Base-by-base conservation (phyloP, 2,329 filamentous ascomycete species). In the Fusarium neocosmosporiellum region DNA sequence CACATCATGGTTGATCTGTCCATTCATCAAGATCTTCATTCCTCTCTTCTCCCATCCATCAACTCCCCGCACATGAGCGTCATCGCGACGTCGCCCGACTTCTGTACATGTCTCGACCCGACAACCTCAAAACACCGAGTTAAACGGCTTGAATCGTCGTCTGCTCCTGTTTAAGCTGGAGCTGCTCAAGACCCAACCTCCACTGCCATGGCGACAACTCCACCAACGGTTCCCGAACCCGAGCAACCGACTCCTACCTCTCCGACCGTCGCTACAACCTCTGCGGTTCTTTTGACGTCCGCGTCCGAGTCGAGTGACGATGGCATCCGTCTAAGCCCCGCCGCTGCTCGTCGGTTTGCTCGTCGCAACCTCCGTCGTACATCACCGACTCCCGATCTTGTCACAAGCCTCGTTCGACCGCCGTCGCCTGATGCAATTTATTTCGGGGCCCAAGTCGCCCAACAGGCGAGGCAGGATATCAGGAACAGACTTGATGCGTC, bases 321-420 rank as follows among this genome's bases (percentile, higher is more conserved):
- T 54, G 80, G 80, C 8, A 68, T 81, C 53, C 78, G 75, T 16
- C 74, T 83, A 73, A 83, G 78, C 50, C 78, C 81, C 1, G 78
- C 80, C 27, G 80, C 81, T 16, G 80, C 80, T 20, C 77, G 82
- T 14, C 80, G 81, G 43, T 80, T 83, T 46, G 80, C 80, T 39
- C 79, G 81, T 29, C 80, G 80, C n/a, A 82, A 77, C 66, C 76
- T 82, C 54, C 78, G 80, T 53, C 78, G 78, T 36, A 76, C 77
- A 27, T 79, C 80, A 18, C 80, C 80, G n/a, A 83, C 82, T 14
- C 82, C 82, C 58, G 82, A 83, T 63, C 80, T 83, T 63, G 80
- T 83, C 69, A 83, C 80, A 39, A 83, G 81, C 72, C 80, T 83
- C 58, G 81, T 83, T 54, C 80, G 82, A 6, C 80, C 81, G 2